Base-by-base conservation (phyloP, 2,329 filamentous ascomycete species). In the Trichophyton schoenleinii region DNA sequence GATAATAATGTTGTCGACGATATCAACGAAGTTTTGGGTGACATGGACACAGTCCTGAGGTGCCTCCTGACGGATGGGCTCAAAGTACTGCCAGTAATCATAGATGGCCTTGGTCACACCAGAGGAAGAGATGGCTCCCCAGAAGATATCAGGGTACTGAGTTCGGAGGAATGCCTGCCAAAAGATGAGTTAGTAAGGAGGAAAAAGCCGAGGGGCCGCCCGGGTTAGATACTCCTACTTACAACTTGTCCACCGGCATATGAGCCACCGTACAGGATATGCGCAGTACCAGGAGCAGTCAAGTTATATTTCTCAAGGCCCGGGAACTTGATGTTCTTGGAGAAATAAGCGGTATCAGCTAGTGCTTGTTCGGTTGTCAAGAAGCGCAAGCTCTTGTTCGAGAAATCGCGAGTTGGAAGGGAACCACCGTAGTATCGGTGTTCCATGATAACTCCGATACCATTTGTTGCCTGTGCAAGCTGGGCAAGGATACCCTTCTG, bases 371-470 rank as follows among this genome's bases (percentile, higher is more conserved):
- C 87, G 0, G 89, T 94, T 0, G 88, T 87, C 68, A 95, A 76
- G 77, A 94, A 95, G 2, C 90, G 85, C 65, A 95, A 74, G 67
- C 83, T 91, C 69, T 87, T 76, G 0, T 83, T 86, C 0, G 81
- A 81, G 20, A 92, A 78, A 68, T 91, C 81, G 0, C 79, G 71
- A 0, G 83, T 82, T 0, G 89, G 89, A 60, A 86, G 85, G 70
- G 87, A 91, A 11, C 79, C 80, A 61, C 90, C 90, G 69, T 95
- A 95, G 78, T 95, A 95, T 34, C 90, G 83, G 69, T 95, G 90
- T 75, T 95, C 90, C 2, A 95, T 80, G 55, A 95, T 82, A 1
- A 95, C 87, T 2, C 86, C 89, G 28, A 95, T 75, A 1, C 90
- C 90, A 61, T 84, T 77, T 0, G 87, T 89, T 0, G 86, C 87